Percentiles rank a stretch among this genome's conserved stretches.
Conservation (phyloP, 176 grass and related monocot species). For the Sorghum bicolor region Sorghum_bicolor_NCBIv3 NC_012870.2:57855001-57855500, state of each 20-base stretch:
- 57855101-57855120: constrained; percentile 70
- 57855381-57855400: constrained; percentile 61
- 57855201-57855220: background rate
- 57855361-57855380: constrained; percentile 57
- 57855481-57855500: background rate
- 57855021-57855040: background rate
- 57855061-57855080: constrained; percentile 74
- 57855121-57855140: constrained; percentile 24
- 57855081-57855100: constrained; percentile 84
- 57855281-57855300: constrained; percentile 56
- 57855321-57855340: constrained; percentile 22
- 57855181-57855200: background rate
- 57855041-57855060: constrained; percentile 49
- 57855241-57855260: constrained; percentile 74
- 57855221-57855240: background rate
- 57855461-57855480: background rate
- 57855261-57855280: constrained; percentile 54
- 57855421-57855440: constrained; percentile 60
- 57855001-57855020: background rate
- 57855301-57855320: constrained; percentile 62
- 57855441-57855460: constrained; percentile 52
- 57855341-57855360: constrained; percentile 11
- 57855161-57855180: background rate
- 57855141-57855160: constrained; percentile 48
- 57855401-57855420: constrained; percentile 43